Evolutionary conservation across 768 basidiomycete genomes (phyloP), one percentile per base, ranked within the genome.

Genomic region (Dictyophora rubrovolvata): DNA sequence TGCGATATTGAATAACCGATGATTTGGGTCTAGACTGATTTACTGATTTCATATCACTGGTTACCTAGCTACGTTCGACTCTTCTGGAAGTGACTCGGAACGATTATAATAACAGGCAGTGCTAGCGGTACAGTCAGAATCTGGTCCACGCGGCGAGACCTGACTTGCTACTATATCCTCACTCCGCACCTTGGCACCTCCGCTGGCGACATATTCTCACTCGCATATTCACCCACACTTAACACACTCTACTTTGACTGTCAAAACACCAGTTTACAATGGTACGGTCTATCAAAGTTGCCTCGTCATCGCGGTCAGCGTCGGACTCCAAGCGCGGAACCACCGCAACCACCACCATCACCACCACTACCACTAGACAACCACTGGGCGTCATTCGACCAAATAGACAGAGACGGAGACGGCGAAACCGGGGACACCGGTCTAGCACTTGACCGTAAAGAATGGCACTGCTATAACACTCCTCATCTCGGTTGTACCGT

Each of bases 201-300:
- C 28, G 83, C 92, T 4, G 93, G 93, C 20, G 93, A 95, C 67
- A 78, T 95, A 33, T 94, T 90, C 72, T 91, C 87, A 42, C 75
- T 95, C 0, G 79, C 81, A 0, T 96, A 88, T 87, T 86, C 82
- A 8, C 76, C 83, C 1, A 66, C 75, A 20, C 72, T 84, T 22
- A 83, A 83, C 59, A 86, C 85, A 0, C 73, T 95, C 28, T 95
- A 87, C 68, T 75, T 95, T 36, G 93, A 93, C 21, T 93, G 91
- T 68, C 90, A 96, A 70, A 90, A 93, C 68, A 93, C 93, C 1
- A 93, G 91, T 12, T 76, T 95, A 33, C 91, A 95, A 66, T 96
- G 91, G 91, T 83, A 85, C 68, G 73, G 80, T 64, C 89, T 93
- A 54, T 66, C 68, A 55, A 61, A 55, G 61, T 54, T 59, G 42